Evolutionary conservation across 139 green algal genomes (phyloP), one percentile per base, ranked within the genome.

Genomic region (Ettlia oleoabundans): DNA sequence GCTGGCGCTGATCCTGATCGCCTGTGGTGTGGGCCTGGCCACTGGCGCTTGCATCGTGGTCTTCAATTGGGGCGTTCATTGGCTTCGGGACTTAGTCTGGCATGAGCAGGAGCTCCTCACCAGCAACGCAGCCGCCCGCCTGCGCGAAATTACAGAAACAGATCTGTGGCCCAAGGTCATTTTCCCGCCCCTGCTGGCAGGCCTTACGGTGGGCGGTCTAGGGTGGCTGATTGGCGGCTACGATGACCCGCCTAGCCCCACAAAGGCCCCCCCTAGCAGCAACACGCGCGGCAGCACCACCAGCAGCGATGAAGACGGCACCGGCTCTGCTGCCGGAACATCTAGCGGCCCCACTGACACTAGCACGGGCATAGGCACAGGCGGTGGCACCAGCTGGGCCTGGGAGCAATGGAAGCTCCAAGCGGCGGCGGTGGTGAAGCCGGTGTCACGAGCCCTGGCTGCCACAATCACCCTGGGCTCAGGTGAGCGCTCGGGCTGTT

Each of bases 11-110:
- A 68, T 93, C 32, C 42, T 92, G 41, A 66, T 87, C 18, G 89
- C 88, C 18, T 91, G 86, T 62, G 81, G 32, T 24, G 85, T 93
- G 21, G 89, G 89, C 32, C 37, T 92, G 47, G 70, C 58, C 19
- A 87, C 89, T 26, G 89, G 89, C 30, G 82, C 51, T 22, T 58
- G 83, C 30, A 90, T 93, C 19, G 90, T 93, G 38, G 13, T 82
- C 9, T 92, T 93, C 80, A 93, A 93, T 63, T 55, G 80, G n/a
- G 76, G 66, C 4, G 88, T 93, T 43, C 80, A 90, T 38, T 43
- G 15, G 19, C 86, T 93, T 7, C 68, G 81, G 5, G 62, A 90
- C 30, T 9, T 68, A 1, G 68, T 88, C 2, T 93, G 84, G 84
- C 51, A 79, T 21, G 67, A 58, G 24, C 76, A 61, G 37, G 21